Percentiles rank a stretch among this genome's conserved stretches.
Conservation (phyloP, 805 yeast species). For the Kluyveromyces siamensis region DNA sequence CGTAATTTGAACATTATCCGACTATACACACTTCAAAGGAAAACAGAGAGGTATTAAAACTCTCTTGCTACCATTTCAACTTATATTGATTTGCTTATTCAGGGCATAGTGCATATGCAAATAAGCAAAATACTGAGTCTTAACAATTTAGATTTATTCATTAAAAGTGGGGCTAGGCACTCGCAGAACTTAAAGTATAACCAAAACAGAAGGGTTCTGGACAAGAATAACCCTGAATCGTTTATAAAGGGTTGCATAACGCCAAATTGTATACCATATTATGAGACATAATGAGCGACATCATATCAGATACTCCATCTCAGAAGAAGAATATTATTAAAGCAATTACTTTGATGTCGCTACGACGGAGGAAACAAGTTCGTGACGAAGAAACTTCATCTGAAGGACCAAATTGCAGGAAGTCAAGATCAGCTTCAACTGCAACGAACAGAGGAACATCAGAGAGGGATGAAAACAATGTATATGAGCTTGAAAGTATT, state of each 20-base stretch:
- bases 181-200: neutral
- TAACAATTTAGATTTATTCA: neutral
- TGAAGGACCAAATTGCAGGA: neutral
- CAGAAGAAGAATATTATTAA: neutral
- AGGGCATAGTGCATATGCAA: neutral
- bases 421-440: neutral
- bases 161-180: neutral
- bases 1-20: no score
- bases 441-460: neutral
- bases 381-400: neutral
- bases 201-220: neutral
- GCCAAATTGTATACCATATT: no score
- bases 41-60: no score
- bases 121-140: neutral
- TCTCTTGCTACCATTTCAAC: no score
- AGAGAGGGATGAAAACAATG: neutral
- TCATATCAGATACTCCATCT: neutral
- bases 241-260: no score
- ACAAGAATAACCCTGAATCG: neutral
- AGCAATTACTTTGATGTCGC: neutral
- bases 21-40: no score
- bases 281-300: neutral
- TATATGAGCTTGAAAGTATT: neutral
- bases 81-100: neutral
- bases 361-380: neutral